Conservation (phyloP, 352 stramenopile genomes). For the Pythium phragmiticola region DNA sequence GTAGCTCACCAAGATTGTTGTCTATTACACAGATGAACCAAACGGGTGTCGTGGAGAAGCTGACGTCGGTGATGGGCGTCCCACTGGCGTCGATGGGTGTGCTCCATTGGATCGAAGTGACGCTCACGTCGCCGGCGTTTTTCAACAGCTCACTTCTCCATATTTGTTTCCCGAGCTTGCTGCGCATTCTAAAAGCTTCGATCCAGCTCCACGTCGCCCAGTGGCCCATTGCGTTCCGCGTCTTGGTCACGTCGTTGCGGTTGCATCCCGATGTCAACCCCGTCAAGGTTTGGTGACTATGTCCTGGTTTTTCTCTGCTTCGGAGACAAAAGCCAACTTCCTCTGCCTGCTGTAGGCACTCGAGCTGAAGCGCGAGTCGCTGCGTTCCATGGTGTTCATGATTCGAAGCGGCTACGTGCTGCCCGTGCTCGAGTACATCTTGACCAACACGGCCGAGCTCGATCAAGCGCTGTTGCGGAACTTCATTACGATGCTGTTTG, state of each 20-base stretch:
- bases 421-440: constrained; percentile 82
- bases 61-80: constrained; percentile 72
- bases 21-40: constrained; percentile 70
- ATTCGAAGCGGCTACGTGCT: constrained; percentile 86
- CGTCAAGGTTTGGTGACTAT: constrained; percentile 50
- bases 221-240: constrained; percentile 81
- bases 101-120: constrained; percentile 80
- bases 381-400: constrained; percentile 87
- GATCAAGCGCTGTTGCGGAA: constrained; percentile 84
- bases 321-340: not conserved
- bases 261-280: constrained; percentile 80
- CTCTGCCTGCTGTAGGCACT: constrained; percentile 36
- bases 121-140: constrained; percentile 67
- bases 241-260: constrained; percentile 72
- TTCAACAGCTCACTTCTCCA: constrained; percentile 84
- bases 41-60: constrained; percentile 76
- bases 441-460: constrained; percentile 73
- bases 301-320: no score
- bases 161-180: constrained; percentile 81
- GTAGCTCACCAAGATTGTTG: not conserved
- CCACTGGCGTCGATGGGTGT: constrained; percentile 87
- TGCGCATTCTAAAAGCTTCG: constrained; percentile 73
- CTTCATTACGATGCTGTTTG: constrained; percentile 82
- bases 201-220: constrained; percentile 78
- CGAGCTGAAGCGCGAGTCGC: constrained; percentile 79